Evolutionary conservation across 805 yeast species (phyloP).

Genomic region (Suhomyces vadensis): DNA sequence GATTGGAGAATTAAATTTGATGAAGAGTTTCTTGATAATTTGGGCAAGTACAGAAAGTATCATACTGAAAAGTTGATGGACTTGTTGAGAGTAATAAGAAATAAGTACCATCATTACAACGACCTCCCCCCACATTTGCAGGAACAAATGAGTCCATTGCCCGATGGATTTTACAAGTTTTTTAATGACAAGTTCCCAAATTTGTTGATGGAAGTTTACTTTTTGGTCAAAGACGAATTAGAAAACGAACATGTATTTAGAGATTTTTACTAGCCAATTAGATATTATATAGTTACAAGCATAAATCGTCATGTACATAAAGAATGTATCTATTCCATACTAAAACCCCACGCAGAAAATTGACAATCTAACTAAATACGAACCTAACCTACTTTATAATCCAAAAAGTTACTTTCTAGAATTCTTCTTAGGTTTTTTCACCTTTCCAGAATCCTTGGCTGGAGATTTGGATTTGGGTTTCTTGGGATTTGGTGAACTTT

Average conservation of each 20-base stretch:
- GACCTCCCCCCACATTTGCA: constrained; percentile 76
- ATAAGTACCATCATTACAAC: constrained; percentile 92
- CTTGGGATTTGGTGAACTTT: background rate
- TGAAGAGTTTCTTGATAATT: constrained; percentile 68
- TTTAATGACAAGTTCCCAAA: constrained; percentile 77
- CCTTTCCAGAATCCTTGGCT: background rate
- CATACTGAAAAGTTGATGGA: constrained; percentile 79
- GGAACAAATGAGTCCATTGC: constrained; percentile 70
- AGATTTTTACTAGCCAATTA: constrained; percentile 38
- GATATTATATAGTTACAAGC: background rate
- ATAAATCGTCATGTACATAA: background rate
- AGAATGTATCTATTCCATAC: background rate
- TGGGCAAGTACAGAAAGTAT: constrained; percentile 90
- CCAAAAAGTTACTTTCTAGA: no score
- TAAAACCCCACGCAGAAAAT: no score
- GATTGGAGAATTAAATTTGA: constrained; percentile 85
- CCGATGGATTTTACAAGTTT: constrained; percentile 80
- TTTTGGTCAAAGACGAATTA: constrained; percentile 56
- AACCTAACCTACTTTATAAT: no score
- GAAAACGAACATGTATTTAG: constrained; percentile 62
- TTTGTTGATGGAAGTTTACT: constrained; percentile 72
- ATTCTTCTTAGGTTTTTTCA: constrained; percentile 9
- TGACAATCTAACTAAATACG: no score
- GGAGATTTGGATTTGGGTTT: background rate
- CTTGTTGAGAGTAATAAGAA: constrained; percentile 82